Base-by-base conservation (phyloP, 805 yeast genomes). In the Saccharomycopsis javanensis region DNA sequence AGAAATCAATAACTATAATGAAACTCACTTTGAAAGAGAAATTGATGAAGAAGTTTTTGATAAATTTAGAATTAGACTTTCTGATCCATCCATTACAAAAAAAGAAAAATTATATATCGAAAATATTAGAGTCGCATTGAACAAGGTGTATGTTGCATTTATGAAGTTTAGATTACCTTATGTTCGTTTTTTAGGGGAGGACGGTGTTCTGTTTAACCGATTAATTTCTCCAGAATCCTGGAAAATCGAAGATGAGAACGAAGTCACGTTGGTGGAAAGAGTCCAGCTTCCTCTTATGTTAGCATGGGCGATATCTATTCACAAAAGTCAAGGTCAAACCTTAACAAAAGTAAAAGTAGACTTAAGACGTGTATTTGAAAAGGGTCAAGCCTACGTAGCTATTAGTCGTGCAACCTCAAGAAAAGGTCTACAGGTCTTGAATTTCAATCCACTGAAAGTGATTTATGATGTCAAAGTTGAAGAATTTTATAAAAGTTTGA, bases 331-430 rank as follows among this genome's bases (percentile, higher is more conserved):
- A 69, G 99, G 99, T 0, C 91, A 92, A 69, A 87, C 98, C 0
- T 69, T 90, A 50, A 82, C 85, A 5, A 76, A 79, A 56, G 90
- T 88, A 3, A 78, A 78, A 61, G 96, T 92, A 3, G 96, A 94
- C 67, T 75, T 92, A 60, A 74, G 77, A 42, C 75, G 76, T 57
- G 82, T 86, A 1, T 92, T 92, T 69, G 98, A 91, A 66, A 83
- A 81, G 55, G 99, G 99, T 0, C 99, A 94, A 68, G 95, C 96
- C 0, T 94, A 94, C 67, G 99, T 94, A 28, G 99, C 98, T 0
- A 72, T 94, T 31, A 88, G 96, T 10, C 79, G 99, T 69, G 98
- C 97, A 1, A 86, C 85, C 1, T 79, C 86, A 23, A 77, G 96
- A 64, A 81, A 81, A 2, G 96, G 96, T 0, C 73, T 94, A 28